Evolutionary conservation across 805 yeast species (phyloP).

Genomic region (Saccharomycopsis lassenensis): DNA sequence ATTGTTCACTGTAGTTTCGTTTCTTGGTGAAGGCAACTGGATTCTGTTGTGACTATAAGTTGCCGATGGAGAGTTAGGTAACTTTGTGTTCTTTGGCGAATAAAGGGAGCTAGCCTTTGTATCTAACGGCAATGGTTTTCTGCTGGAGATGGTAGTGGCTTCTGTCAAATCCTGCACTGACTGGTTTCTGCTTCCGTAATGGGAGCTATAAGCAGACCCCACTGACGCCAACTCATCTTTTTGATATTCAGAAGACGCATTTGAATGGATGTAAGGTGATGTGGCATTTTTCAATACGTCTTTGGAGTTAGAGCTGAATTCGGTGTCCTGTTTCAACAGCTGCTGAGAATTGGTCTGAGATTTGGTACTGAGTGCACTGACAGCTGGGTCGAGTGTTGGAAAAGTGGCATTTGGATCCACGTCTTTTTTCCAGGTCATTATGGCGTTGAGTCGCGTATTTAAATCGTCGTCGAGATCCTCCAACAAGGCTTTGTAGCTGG

Average conservation of each 20-base stretch:
- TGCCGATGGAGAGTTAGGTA: conserved; percentile 15
- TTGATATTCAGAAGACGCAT: conserved; percentile 13
- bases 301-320: conserved; percentile 14
- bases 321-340: neutral
- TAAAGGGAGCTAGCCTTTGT: too few relatives aligned
- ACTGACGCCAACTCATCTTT: neutral
- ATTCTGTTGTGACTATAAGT: conserved; percentile 15
- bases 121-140: too few relatives aligned
- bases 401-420: neutral
- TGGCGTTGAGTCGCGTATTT: conserved; percentile 6
- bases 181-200: conserved; percentile 10
- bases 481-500: conserved; percentile 5
- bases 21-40: conserved; percentile 15
- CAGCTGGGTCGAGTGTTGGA: neutral
- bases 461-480: conserved; percentile 15
- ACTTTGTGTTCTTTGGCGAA: conserved; percentile 11
- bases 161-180: conserved; percentile 6
- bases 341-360: neutral
- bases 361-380: neutral
- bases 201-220: conserved; percentile 11
- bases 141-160: too few relatives aligned
- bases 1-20: conserved; percentile 3
- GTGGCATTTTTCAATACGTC: neutral
- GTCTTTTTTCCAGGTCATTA: conserved; percentile 1
- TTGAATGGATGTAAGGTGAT: conserved; percentile 1